Base-by-base conservation (phyloP, 208 protist species). In the Phytomonas sp. region DNA sequence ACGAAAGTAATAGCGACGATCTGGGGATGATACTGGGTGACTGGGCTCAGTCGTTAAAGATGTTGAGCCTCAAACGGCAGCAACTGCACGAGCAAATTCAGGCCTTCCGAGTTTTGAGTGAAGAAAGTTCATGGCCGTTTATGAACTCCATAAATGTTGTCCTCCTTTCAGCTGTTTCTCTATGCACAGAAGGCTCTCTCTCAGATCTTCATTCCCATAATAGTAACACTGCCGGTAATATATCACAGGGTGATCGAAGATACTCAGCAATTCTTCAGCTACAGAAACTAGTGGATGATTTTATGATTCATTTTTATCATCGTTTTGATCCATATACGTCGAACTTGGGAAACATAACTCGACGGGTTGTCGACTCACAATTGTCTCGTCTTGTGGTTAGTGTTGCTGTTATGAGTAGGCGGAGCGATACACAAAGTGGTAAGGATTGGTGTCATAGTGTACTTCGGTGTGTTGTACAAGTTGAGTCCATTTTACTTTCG, bases 61-160 rank as follows among this genome's bases (percentile, higher is more conserved):
- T 70, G 68, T 63, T 82, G 11, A 29, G 66, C 61, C 66, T 33
- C 12, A 73, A 80, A 59, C 80, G 73, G 6, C 56, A 74, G 60
- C 68, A 84, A 71, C 69, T 91, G 34, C 73, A 73, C 67, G 74
- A 75, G 40, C 33, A 81, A 16, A 69, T 81, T 11, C 62, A 66
- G 33, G 60, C 63, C n/a, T 74, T 84, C 42, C 78, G 77, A 12
- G 68, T 36, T 12, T 76, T 85, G 42, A 69, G 71, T 32, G 75
- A 85, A 59, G 30, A 63, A 23, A 71, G 74, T n/a, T 73, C 80
- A 31, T 56, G 56, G 29, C 77, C 84, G n/a, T 90, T 90, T 63
- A 74, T 82, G 19, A 69, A 76, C 49, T 87, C 84, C 23, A 70
- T 72, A 1, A 33, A 70, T 37, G 70, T 74, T 11, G 49, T 82